Evolutionary conservation across 306 rosid genomes (phyloP), one percentile per base, ranked within the genome.

Genomic region (Acacia melanoxylon): DNA sequence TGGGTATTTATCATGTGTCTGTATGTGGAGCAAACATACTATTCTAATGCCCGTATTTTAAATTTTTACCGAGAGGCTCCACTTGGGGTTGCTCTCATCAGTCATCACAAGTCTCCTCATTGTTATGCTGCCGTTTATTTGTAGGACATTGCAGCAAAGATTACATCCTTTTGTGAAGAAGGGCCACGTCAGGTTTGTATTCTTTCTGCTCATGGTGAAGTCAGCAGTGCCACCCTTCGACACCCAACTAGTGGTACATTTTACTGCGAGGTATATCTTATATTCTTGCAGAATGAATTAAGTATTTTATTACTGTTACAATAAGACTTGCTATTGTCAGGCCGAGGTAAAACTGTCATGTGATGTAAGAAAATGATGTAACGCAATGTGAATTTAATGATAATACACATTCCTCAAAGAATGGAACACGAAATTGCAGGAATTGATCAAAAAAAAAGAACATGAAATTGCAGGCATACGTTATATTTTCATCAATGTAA

Each of bases 181-280:
- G 97, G 91, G 72, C 90, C 93, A 5, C 85, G 95, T 31, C 67
- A 91, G 2, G 87, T 92, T 54, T 87, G 88, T 82, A 89, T 92
- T 83, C 90, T 95, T 72, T 88, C 98, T 79, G 98, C 97, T 24
- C 73, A 78, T 71, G 99, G 99, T 80, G 87, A 89, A 10, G n/a
- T 92, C 68, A 20, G 91, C 75, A 90, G 78, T 86, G 98, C 88
- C 62, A 78, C 91, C 68, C 87, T 95, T 80, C 81, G 89, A 19
- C 94, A 89, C 59, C 72, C 90, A 2, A 76, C 89, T 24, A 56
- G 90, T 83, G 88, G 90, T 9, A 81, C 80, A 61, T 83, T 89
- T 41, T 89, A 8, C 90, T 86, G 11, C 66, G 94, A 91, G 98
- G 98, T 95, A 85, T 45, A 56, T 71, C 72, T 77, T 15, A 25